A percentile compares a stretch with the other conserved stretches of the same genome.
These are phyloP conservation scores for Fusarium sp. DNA, from an alignment of 2,329 filamentous ascomycete species.

Conservation along the genomic window DNA sequence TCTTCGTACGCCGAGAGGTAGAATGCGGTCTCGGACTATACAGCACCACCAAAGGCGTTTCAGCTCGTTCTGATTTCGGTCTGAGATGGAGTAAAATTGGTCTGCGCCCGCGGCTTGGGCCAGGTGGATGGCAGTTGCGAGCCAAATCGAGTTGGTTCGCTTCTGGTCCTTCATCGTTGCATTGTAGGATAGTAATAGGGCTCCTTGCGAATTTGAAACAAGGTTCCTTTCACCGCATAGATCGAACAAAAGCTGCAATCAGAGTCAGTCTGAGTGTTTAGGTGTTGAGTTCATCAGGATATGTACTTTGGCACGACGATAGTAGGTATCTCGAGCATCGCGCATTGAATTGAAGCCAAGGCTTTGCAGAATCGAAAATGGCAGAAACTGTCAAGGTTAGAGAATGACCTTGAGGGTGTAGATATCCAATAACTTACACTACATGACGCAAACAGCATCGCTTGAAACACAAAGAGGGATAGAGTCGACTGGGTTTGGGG, in stretches of 20 bases:
- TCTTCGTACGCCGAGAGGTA: slow-evolving; percentile 27
- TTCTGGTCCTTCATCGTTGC: slow-evolving; percentile 29
- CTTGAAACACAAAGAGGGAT: slow-evolving; percentile 29
- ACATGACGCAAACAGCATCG: slow-evolving; percentile 34
- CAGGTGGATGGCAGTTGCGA: slow-evolving; percentile 32
- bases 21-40: slow-evolving; percentile 34
- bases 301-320: slow-evolving; percentile 28
- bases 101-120: slow-evolving; percentile 26
- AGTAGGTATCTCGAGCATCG: slow-evolving; percentile 28
- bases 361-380: slow-evolving; percentile 8
- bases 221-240: slow-evolving; percentile 21
- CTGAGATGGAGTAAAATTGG: slow-evolving; percentile 6
- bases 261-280: neutral
- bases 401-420: too few relatives aligned
- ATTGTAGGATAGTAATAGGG: slow-evolving; percentile 26
- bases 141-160: slow-evolving; percentile 30
- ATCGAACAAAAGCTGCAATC: slow-evolving; percentile 24
- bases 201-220: slow-evolving; percentile 22
- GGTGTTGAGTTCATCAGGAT: too few relatives aligned
- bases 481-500: neutral
- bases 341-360: slow-evolving; percentile 27
- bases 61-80: slow-evolving; percentile 13
- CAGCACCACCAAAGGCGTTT: slow-evolving; percentile 41
- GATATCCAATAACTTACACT: slow-evolving; percentile 7
- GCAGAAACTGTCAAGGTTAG: slow-evolving; percentile 23